Conservation (phyloP, 345 rosid species). For the Syzygium oleosum region DNA sequence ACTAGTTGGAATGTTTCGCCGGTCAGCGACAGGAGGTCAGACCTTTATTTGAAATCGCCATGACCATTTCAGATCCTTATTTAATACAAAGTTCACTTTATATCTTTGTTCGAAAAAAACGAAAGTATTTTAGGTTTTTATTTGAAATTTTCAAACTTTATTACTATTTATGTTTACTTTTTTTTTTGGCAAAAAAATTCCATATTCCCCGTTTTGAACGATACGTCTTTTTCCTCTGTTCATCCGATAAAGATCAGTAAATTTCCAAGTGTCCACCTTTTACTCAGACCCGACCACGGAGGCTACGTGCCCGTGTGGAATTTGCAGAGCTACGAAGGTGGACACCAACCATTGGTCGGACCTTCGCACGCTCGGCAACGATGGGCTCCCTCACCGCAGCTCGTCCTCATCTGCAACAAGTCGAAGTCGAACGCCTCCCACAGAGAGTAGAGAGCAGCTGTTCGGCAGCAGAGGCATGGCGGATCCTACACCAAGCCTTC, state of each 20-base stretch:
- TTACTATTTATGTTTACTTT: not conserved
- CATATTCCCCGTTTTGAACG: not conserved
- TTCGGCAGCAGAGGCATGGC: not conserved
- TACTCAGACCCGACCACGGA: not conserved
- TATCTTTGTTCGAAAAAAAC: not conserved
- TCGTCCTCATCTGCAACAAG: not conserved
- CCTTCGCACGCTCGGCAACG: not conserved
- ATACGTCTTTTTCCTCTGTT: not conserved
- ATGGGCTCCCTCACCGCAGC: not conserved
- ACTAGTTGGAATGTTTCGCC: too few relatives aligned
- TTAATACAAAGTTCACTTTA: accelerated
- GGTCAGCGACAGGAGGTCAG: too few relatives aligned
- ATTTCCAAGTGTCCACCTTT: not conserved
- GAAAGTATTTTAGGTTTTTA: accelerated
- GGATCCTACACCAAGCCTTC: not conserved
- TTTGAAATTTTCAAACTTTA: not conserved
- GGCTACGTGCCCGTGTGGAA: not conserved
- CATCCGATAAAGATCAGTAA: not conserved
- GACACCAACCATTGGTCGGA: not conserved
- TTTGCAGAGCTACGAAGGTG: not conserved
- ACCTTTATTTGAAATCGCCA: too few relatives aligned
- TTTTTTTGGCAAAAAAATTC: not conserved
- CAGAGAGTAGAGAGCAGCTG: not conserved
- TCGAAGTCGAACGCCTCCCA: not conserved
- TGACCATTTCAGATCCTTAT: accelerated